Percentiles rank a stretch among this genome's conserved stretches.
Evolutionary conservation across 108 stramenopile species (phyloP).

Genomic region (Cyclotella kingstonii): DNA sequence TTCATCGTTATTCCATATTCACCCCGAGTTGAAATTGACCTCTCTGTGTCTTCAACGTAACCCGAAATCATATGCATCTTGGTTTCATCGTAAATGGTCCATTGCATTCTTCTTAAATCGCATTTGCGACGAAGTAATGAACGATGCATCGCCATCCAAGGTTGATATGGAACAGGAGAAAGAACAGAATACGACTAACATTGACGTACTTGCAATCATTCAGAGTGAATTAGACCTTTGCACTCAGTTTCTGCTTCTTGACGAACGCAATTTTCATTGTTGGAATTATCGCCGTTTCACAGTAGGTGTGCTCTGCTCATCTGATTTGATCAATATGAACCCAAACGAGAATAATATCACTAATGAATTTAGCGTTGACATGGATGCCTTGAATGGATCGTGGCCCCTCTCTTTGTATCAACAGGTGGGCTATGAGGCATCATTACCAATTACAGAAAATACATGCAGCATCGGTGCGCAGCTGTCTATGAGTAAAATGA

Average conservation of each 20-base stretch:
- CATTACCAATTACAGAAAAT: too few relatives aligned
- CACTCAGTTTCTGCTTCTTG: slow-evolving; percentile 71
- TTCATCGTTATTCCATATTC: slow-evolving; percentile 11
- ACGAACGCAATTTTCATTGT: slow-evolving; percentile 98
- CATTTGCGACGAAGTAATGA: background rate
- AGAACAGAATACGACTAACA: too few relatives aligned
- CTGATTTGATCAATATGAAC: too few relatives aligned
- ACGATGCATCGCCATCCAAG: background rate
- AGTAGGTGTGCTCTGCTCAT: slow-evolving; percentile 32
- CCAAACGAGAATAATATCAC: too few relatives aligned
- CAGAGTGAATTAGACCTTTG: slow-evolving; percentile 79
- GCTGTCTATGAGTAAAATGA: too few relatives aligned
- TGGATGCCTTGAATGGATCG: background rate
- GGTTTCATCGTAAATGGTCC: slow-evolving; percentile 99
- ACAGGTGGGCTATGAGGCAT: too few relatives aligned
- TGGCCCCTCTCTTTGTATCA: too few relatives aligned
- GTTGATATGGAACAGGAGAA: background rate
- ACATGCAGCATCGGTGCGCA: too few relatives aligned
- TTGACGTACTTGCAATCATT: slow-evolving; percentile 20
- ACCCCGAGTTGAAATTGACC: slow-evolving; percentile 67
- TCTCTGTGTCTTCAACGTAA: slow-evolving; percentile 81
- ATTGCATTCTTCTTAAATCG: slow-evolving; percentile 43
- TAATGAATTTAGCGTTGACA: slow-evolving; percentile 1
- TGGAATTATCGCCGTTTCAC: slow-evolving; percentile 97
- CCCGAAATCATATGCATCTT: slow-evolving; percentile 95